A percentile compares a stretch with the other conserved stretches of the same genome.
phyloP scores from a whole-genome alignment of 208 protist species.

The Trypanosoma caninum region DNA sequence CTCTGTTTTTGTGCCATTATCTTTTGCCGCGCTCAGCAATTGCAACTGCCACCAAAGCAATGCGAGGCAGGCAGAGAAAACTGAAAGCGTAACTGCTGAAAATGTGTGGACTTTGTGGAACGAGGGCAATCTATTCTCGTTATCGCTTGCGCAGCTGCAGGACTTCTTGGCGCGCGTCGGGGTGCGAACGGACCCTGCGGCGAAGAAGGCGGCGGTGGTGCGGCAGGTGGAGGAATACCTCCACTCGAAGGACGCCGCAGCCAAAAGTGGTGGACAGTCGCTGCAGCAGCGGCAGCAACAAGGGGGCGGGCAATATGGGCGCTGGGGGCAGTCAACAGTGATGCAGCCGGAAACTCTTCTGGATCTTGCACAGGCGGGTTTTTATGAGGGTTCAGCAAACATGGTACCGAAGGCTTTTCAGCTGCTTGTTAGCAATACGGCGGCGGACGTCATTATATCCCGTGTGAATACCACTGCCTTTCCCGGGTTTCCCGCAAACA shows the following conservation, averaged over 20 bases:
- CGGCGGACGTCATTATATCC: constrained; percentile 72
- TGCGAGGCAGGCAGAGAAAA: neutral
- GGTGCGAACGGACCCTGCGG: constrained; percentile 26
- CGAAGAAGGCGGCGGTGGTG: constrained; percentile 81
- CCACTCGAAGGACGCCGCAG: constrained; percentile 39
- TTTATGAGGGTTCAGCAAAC: constrained; percentile 77
- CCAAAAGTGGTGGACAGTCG: constrained; percentile 12
- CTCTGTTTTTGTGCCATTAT: neutral
- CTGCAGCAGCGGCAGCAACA: constrained; percentile 12
- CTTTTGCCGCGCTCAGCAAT: neutral
- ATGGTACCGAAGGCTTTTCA: constrained; percentile 91
- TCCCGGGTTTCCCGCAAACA: constrained; percentile 83
- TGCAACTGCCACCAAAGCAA: constrained; percentile 1
- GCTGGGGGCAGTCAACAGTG: constrained; percentile 38
- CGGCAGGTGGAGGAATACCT: constrained; percentile 84
- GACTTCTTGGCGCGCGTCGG: constrained; percentile 52
- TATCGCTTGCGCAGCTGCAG: constrained; percentile 75
- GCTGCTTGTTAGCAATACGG: constrained; percentile 65
- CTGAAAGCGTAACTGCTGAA: constrained; percentile 41
- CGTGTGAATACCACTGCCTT: constrained; percentile 90
- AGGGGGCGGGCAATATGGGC: constrained; percentile 41
- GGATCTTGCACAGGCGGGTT: constrained; percentile 81
- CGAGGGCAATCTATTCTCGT: constrained; percentile 90
- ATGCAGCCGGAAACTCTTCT: constrained; percentile 75
- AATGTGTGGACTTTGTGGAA: constrained; percentile 88